Conservation (phyloP, 768 basidiomycete genomes). For the Boletus rex-veris region DNA sequence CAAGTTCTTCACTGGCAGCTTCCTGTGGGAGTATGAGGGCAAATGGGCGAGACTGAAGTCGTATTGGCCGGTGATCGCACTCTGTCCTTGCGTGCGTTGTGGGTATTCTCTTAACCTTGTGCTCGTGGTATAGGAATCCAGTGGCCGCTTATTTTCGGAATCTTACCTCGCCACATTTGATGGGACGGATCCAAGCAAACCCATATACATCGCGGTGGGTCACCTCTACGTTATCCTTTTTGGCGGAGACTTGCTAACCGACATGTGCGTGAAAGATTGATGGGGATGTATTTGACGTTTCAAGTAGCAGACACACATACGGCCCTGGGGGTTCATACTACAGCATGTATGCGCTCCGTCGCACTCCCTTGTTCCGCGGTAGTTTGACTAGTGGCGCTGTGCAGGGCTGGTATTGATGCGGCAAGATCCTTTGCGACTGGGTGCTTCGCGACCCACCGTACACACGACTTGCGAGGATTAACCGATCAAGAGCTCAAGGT, state of each 20-base stretch:
- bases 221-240: constrained; percentile 9
- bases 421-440: constrained; percentile 91
- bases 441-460: constrained; percentile 87
- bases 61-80: constrained; percentile 56
- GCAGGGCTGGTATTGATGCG: constrained; percentile 83
- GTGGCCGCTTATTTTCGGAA: constrained; percentile 75
- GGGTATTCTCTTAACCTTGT: neutral
- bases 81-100: neutral
- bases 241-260: constrained; percentile 2
- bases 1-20: constrained; percentile 85
- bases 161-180: constrained; percentile 61
- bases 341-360: constrained; percentile 47
- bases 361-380: constrained; percentile 12
- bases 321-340: constrained; percentile 87
- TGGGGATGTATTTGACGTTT: constrained; percentile 90
- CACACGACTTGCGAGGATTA: constrained; percentile 86
- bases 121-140: constrained; percentile 37
- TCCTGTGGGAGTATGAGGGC: constrained; percentile 76
- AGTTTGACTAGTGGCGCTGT: constrained; percentile 22
- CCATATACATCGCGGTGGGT: constrained; percentile 82
- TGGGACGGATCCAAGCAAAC: constrained; percentile 59
- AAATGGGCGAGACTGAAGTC: constrained; percentile 59
- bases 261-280: constrained; percentile 58
- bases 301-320: constrained; percentile 69
- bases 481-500: constrained; percentile 68